Evolutionary conservation across 768 basidiomycete species (phyloP).

Genomic region (Mycena leptocephala): DNA sequence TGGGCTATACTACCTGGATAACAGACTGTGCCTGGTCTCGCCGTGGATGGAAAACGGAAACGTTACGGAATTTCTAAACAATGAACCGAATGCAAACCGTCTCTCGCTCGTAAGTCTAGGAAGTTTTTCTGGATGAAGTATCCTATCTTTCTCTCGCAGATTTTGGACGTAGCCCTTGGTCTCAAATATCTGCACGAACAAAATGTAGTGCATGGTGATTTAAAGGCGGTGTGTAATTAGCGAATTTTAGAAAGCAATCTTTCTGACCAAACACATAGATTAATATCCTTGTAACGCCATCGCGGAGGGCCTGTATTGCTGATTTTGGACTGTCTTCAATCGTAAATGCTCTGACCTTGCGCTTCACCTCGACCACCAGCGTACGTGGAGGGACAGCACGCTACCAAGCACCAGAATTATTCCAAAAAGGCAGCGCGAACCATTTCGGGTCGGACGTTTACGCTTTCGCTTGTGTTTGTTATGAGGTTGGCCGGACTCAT

Average conservation of each 20-base stretch:
- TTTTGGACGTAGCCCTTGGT: background rate
- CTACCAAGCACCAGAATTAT: conserved; percentile 53
- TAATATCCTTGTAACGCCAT: conserved; percentile 62
- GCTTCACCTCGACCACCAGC: conserved; percentile 34
- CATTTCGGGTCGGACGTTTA: conserved; percentile 54
- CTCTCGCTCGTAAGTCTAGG: conserved; percentile 8
- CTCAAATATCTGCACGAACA: conserved; percentile 35
- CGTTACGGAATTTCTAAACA: conserved; percentile 35
- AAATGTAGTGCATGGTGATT: conserved; percentile 36
- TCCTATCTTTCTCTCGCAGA: background rate
- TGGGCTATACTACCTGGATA: conserved; percentile 36
- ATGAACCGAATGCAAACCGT: background rate
- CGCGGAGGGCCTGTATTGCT: conserved; percentile 61
- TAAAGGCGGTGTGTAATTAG: conserved; percentile 26
- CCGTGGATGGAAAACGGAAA: conserved; percentile 52
- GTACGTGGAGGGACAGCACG: conserved; percentile 48
- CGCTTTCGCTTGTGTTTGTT: conserved; percentile 58
- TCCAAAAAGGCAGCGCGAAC: conserved; percentile 39
- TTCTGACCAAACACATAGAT: conserved; percentile 42
- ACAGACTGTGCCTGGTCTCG: conserved; percentile 40
- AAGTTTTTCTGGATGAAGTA: background rate
- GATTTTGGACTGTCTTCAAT: conserved; percentile 64
- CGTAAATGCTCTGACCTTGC: conserved; percentile 36
- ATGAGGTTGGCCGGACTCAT: conserved; percentile 43
- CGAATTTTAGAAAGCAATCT: background rate